Percentiles rank a stretch among this genome's conserved stretches.
These are phyloP conservation scores for Lactifluus volemus DNA, from an alignment of 768 basidiomycete genomes.

Conservation along the genomic window DNA sequence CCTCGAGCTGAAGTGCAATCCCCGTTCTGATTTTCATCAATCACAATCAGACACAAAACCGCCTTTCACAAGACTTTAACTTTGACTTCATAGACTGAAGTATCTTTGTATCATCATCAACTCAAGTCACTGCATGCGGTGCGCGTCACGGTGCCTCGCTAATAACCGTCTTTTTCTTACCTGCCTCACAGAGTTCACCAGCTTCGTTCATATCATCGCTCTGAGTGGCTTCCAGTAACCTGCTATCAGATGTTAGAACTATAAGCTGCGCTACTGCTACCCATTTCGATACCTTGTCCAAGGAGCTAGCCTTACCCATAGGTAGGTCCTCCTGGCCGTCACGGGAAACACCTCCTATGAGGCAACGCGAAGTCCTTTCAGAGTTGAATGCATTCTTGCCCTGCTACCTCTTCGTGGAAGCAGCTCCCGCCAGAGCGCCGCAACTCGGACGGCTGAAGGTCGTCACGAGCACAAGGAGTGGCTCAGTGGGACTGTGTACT, in stretches of 20 bases:
- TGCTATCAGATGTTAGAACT: constrained; percentile 20
- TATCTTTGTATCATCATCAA: not conserved
- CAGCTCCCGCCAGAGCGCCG: not conserved
- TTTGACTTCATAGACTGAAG: no score
- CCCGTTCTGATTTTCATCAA: no score
- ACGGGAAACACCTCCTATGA: constrained; percentile 29
- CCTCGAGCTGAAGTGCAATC: no score
- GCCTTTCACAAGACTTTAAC: no score
- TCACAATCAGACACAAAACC: no score
- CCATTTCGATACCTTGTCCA: constrained; percentile 46
- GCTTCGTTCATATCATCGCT: constrained; percentile 47
- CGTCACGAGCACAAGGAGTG: constrained; percentile 34
- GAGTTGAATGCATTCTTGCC: constrained; percentile 24
- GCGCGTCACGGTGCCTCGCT: constrained; percentile 36
- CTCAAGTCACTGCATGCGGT: constrained; percentile 33
- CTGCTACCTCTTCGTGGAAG: not conserved
- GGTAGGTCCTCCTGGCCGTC: constrained; percentile 29
- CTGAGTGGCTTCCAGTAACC: constrained; percentile 40
- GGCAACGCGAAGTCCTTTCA: constrained; percentile 18
- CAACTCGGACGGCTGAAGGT: constrained; percentile 4
- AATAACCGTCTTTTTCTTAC: constrained; percentile 38
- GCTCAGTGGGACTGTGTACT: constrained; percentile 40
- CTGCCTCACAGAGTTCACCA: constrained; percentile 46
- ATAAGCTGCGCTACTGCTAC: not conserved
- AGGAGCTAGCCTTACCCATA: constrained; percentile 33